Percentiles rank a stretch among this genome's conserved stretches.
phyloP scores from a whole-genome alignment of 2,329 filamentous ascomycete species.

The Ophiostoma sp. region DNA sequence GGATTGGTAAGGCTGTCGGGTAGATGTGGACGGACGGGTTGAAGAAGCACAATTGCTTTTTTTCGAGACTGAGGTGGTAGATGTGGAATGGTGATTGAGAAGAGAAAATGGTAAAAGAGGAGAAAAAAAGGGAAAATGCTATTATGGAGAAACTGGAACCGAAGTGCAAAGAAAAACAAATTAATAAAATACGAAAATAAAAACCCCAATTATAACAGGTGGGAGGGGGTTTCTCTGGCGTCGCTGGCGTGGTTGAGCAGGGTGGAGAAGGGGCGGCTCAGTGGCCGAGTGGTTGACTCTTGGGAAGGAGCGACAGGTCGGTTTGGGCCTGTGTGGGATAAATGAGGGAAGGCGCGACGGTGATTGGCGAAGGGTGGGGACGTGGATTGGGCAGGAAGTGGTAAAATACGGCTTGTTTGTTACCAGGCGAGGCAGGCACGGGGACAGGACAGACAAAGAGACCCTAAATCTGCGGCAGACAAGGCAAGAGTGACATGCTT shows the following conservation, averaged over 20 bases:
- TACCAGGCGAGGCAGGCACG: not conserved
- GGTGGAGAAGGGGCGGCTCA: not conserved
- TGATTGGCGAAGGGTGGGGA: constrained; percentile 18
- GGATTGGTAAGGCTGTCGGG: not conserved
- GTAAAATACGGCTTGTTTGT: not conserved
- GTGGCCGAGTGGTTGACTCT: not conserved
- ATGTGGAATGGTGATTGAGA: constrained; percentile 14
- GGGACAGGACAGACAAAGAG: not conserved
- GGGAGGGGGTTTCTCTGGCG: not conserved
- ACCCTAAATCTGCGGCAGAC: not conserved
- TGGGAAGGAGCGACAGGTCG: constrained; percentile 5
- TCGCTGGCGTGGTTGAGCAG: not conserved
- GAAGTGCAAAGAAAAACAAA: not conserved
- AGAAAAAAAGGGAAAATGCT: constrained; percentile 16
- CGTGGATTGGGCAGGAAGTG: constrained; percentile 18
- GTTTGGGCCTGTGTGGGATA: constrained; percentile 9
- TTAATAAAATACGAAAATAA: not conserved
- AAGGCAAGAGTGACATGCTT: not conserved
- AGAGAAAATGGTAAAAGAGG: constrained; percentile 18
- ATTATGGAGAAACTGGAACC: constrained; percentile 13
- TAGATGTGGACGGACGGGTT: not conserved
- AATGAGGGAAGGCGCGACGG: constrained; percentile 15
- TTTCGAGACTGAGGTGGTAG: not conserved
- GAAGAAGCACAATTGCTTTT: constrained; percentile 10
- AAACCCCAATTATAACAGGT: not conserved